phyloP scores from a whole-genome alignment of 2,329 filamentous ascomycete species.

The Fusarium duplospermum region DNA sequence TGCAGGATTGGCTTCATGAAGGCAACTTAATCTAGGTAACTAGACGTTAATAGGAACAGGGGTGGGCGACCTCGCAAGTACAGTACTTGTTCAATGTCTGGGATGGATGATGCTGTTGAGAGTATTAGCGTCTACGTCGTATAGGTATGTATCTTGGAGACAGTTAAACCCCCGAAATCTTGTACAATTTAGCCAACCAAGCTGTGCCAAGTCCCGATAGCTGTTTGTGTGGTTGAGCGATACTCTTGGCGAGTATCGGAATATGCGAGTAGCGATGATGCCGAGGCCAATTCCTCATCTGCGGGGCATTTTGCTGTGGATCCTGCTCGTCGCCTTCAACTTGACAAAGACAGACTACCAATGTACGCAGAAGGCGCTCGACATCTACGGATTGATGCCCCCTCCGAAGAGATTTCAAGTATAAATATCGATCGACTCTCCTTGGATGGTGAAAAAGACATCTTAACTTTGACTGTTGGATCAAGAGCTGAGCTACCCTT shows the following conservation, averaged over 20 bases:
- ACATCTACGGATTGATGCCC: not conserved
- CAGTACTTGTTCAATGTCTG: not conserved
- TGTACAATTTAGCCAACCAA: not conserved
- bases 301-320: not conserved
- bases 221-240: not conserved
- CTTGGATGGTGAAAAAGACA: not conserved
- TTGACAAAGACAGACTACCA: not conserved
- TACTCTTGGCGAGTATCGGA: not conserved
- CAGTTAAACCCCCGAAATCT: not conserved
- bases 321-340: not conserved
- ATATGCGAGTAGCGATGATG: not conserved
- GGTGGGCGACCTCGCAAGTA: no score
- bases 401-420: not conserved
- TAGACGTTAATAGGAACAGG: no score
- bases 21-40: no score
- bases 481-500: not conserved
- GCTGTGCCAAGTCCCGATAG: not conserved
- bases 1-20: not conserved
- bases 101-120: not conserved
- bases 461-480: not conserved
- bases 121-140: not conserved
- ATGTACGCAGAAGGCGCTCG: conserved; percentile 37
- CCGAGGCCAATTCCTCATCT: not conserved
- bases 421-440: conserved; percentile 8
- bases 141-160: not conserved